Evolutionary conservation across 1,284 basidiomycete species (phyloP).

Genomic region (Laetiporus sulphureus): DNA sequence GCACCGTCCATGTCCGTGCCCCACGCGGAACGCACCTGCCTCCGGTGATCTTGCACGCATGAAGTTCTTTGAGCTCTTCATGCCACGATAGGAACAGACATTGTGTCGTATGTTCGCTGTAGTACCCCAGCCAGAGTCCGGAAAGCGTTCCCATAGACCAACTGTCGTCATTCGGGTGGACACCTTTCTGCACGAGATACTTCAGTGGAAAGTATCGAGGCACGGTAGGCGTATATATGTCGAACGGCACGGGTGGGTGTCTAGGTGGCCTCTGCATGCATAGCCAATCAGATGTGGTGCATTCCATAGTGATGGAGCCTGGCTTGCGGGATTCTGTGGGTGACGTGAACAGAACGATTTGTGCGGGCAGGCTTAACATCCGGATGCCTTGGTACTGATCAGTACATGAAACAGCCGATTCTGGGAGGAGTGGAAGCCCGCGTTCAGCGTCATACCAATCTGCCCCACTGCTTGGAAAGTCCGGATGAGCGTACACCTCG

Average conservation of each 20-base stretch:
- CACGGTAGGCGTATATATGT: constrained; percentile 9
- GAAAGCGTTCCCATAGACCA: constrained; percentile 16
- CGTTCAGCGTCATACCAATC: no score
- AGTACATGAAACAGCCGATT: background rate
- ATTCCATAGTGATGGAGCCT: constrained; percentile 10
- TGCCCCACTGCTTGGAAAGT: background rate
- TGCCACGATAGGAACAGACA: constrained; percentile 17
- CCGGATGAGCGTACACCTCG: background rate
- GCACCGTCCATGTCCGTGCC: constrained; percentile 5
- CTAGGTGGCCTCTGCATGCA: constrained; percentile 10
- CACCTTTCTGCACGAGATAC: background rate
- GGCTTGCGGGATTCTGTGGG: constrained; percentile 9
- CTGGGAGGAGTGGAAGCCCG: constrained; percentile 7
- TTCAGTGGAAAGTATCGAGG: constrained; percentile 23
- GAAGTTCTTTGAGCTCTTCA: background rate
- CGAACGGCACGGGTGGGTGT: constrained; percentile 9
- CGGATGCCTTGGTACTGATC: background rate
- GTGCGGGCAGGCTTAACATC: no score
- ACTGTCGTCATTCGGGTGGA: constrained; percentile 6
- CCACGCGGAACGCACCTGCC: constrained; percentile 11
- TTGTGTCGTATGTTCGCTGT: constrained; percentile 22
- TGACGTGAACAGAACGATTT: background rate
- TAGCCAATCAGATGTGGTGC: constrained; percentile 10
- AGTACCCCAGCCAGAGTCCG: constrained; percentile 24
- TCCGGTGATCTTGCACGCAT: constrained; percentile 7